Evolutionary conservation across 345 rosid species (phyloP).

Genomic region (Eucalyptus curtisii): DNA sequence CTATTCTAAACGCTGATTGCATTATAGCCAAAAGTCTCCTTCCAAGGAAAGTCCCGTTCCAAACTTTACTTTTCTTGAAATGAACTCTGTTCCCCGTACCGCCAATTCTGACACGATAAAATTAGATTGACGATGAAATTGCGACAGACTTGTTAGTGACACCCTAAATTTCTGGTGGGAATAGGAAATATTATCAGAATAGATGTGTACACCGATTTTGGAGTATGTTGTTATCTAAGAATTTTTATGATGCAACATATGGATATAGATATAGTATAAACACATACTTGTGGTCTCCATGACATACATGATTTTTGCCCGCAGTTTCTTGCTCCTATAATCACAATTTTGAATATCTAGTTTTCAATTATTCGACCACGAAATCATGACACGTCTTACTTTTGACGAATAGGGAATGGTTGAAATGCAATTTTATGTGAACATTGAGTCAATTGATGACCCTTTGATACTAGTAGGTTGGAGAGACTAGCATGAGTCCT

Average conservation of each 20-base stretch:
- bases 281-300: not conserved
- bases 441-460: not conserved
- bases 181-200: not conserved
- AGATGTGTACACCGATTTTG: not conserved
- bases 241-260: not conserved
- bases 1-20: not conserved
- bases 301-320: not conserved
- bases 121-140: not conserved
- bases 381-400: not conserved
- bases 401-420: not conserved
- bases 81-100: not conserved
- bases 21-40: not conserved
- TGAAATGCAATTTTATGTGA: not conserved
- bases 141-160: not conserved
- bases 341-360: not conserved
- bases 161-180: not conserved
- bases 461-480: not conserved
- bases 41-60: not conserved
- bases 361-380: not conserved
- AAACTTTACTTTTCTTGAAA: not conserved
- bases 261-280: not conserved
- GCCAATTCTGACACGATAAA: not conserved
- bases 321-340: not conserved
- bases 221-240: not conserved
- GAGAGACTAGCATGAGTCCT: not conserved